Percentiles rank a stretch among this genome's conserved stretches.
phyloP scores from a whole-genome alignment of 2,329 filamentous ascomycete genomes.

The Pseudogymnoascus sp. region DNA sequence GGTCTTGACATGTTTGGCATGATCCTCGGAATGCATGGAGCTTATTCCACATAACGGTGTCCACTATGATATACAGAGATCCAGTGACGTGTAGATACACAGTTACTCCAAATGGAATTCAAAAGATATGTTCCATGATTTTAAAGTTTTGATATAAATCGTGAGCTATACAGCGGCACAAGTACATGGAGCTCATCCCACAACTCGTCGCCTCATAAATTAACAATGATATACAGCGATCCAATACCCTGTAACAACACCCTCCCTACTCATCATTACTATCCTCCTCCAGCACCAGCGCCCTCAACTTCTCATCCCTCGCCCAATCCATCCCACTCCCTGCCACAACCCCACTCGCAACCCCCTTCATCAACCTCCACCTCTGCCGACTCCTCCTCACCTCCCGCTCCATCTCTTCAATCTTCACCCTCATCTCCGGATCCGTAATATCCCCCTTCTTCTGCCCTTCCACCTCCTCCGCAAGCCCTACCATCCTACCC shows the following conservation, averaged over 20 bases:
- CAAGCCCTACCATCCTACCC: conserved; percentile 52
- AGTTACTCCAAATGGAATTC: neutral
- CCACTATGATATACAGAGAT: neutral
- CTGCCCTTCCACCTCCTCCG: conserved; percentile 44
- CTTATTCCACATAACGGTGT: neutral
- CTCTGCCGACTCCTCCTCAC: conserved; percentile 54
- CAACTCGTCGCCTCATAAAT: neutral
- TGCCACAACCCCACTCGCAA: conserved; percentile 68
- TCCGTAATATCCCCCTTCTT: conserved; percentile 47
- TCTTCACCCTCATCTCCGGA: conserved; percentile 42
- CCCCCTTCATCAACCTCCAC: conserved; percentile 68
- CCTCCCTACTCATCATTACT: conserved; percentile 31
- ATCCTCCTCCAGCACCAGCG: conserved; percentile 63
- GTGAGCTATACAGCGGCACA: neutral
- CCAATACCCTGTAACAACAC: conserved; percentile 1
- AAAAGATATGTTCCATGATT: neutral
- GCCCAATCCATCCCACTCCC: conserved; percentile 81
- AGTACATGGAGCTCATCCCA: neutral
- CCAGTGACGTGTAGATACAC: conserved; percentile 1
- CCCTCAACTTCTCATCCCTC: conserved; percentile 54
- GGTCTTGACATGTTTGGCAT: neutral
- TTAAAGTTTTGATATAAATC: neutral
- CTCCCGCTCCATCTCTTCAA: conserved; percentile 49
- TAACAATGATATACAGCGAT: conserved; percentile 4
- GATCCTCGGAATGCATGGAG: neutral